Evolutionary conservation across 2,329 filamentous ascomycete species (phyloP).

Genomic region (Sphaerulina vaccinii): DNA sequence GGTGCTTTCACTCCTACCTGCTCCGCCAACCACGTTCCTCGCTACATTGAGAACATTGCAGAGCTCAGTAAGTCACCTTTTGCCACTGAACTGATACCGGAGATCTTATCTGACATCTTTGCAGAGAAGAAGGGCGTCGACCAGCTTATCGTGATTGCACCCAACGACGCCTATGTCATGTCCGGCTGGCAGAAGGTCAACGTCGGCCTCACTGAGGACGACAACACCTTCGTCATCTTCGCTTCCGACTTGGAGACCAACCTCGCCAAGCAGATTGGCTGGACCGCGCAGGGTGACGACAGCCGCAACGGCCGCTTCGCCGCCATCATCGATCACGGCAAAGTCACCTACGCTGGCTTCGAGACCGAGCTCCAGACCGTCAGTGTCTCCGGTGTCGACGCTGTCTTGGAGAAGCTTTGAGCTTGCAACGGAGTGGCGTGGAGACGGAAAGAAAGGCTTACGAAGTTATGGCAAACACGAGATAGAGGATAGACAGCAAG

Average conservation of each 20-base stretch:
- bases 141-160: constrained; percentile 25
- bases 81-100: not conserved
- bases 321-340: constrained; percentile 25
- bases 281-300: constrained; percentile 23
- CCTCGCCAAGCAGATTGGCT: constrained; percentile 25
- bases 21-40: constrained; percentile 25
- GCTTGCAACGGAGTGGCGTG: not conserved
- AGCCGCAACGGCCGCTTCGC: constrained; percentile 25
- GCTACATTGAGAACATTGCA: constrained; percentile 22
- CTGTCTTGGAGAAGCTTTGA: constrained; percentile 17
- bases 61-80: constrained; percentile 19
- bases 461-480: constrained; percentile 10
- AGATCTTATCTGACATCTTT: not conserved
- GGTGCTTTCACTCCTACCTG: constrained; percentile 27
- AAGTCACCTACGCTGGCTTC: constrained; percentile 24
- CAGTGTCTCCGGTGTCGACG: constrained; percentile 23
- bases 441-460: not conserved
- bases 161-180: constrained; percentile 27
- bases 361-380: constrained; percentile 26
- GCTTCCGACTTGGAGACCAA: constrained; percentile 27
- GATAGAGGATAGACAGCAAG: constrained; percentile 9
- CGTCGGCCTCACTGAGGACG: constrained; percentile 19
- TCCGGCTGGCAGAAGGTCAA: constrained; percentile 27
- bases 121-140: constrained; percentile 23
- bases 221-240: constrained; percentile 27